Conservation (phyloP, 2,329 filamentous ascomycete genomes). For the Westerdykella aurantiaca region DNA sequence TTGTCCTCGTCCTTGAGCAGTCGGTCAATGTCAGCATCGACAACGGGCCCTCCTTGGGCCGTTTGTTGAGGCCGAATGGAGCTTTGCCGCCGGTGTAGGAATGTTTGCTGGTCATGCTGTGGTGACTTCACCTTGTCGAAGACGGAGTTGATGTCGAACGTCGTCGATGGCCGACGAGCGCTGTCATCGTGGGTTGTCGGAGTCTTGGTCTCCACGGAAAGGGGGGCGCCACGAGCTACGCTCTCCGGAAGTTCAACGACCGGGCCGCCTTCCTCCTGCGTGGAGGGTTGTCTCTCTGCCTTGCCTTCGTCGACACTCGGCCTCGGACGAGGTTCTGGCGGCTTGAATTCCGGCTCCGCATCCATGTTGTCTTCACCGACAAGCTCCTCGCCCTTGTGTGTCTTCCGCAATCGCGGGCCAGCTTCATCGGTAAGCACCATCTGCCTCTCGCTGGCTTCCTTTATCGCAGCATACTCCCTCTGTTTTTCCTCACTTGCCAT, state of each 20-base stretch:
- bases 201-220: slow-evolving; percentile 32
- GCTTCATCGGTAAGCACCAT: slow-evolving; percentile 69
- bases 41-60: slow-evolving; percentile 52
- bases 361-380: slow-evolving; percentile 61
- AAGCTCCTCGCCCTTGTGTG: slow-evolving; percentile 91
- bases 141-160: slow-evolving; percentile 81
- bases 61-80: slow-evolving; percentile 40
- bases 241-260: slow-evolving; percentile 34
- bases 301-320: slow-evolving; percentile 23
- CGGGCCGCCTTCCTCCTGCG: neutral
- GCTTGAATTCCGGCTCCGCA: slow-evolving; percentile 24
- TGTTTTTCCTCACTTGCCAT: slow-evolving; percentile 90
- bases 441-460: slow-evolving; percentile 72
- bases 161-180: slow-evolving; percentile 50
- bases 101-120: slow-evolving; percentile 44
- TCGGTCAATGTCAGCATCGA: slow-evolving; percentile 85
- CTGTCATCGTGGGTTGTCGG: slow-evolving; percentile 19
- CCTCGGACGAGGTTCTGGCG: slow-evolving; percentile 21
- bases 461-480: slow-evolving; percentile 67
- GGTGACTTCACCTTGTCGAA: slow-evolving; percentile 80
- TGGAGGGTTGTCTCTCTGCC: slow-evolving; percentile 9
- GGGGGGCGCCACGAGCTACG: slow-evolving; percentile 20
- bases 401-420: slow-evolving; percentile 74
- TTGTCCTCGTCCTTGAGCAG: slow-evolving; percentile 77
- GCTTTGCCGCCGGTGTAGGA: slow-evolving; percentile 48